Evolutionary conservation across 140 eudicot species (phyloP), one percentile per base, ranked within the genome.

Genomic region (Senecio squalidus): DNA sequence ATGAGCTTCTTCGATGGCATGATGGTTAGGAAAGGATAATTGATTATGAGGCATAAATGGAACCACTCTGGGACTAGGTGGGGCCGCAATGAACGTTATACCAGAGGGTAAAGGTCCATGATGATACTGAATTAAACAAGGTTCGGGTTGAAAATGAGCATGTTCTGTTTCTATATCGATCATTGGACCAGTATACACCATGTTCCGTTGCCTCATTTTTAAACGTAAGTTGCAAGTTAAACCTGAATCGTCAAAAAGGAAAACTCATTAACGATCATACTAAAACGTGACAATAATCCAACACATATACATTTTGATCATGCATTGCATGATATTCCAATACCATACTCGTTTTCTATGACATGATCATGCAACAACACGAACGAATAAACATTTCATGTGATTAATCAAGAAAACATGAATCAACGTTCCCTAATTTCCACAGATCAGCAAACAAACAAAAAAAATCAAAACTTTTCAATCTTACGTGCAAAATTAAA

Each of bases 141-240:
- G 88, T 36, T 84, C 88, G 4, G 79, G 73, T 58, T 57, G 74
- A 59, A 75, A 60, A 33, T 57, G 73, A 40, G 66, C 55, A 46
- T 75, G 73, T 36, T 79, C 81, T 52, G 56, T 56, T 61, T 79
- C 81, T 21, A 25, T 70, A 59, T 67, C 76, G 25, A 49, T 71
- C 67, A 75, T 56, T 61, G 69, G 85, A 61, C 78, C 70, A 20
- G 66, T 66, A 78, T 67, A 80, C 33, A 20, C 67, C 75, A 75
- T 80, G 72, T 75, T 80, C 60, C 64, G 76, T 38, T 80, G 82
- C 74, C 82, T 76, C 85, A 80, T 80, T 58, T 71, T 56, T 15
- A 64, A 62, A 15, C 62, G 28, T 52, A 67, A 44, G 59, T 41
- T 67, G 76, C 66, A 36, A 10, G 57, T 22, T 49, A 66, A 40